A percentile compares a stretch with the other conserved stretches of the same genome.
These are phyloP conservation scores for Cicer pinnatifidum DNA, from an alignment of 306 rosid species.

Conservation along the genomic window DNA sequence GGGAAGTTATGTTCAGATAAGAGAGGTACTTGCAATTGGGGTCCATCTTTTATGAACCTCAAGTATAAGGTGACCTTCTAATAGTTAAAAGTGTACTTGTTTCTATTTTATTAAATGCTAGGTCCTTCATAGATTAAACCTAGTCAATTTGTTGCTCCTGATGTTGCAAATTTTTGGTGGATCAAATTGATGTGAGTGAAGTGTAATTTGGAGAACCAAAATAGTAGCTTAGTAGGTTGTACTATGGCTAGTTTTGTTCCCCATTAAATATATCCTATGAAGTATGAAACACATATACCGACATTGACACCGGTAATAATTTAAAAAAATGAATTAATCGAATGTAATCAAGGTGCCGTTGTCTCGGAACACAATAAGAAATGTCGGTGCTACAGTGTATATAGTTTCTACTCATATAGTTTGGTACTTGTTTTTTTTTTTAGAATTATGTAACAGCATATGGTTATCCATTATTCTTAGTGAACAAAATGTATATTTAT, in stretches of 20 bases:
- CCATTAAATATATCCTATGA: no score
- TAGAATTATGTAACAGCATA: background rate
- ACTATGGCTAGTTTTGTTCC: no score
- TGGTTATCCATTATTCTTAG: slow-evolving; percentile 13
- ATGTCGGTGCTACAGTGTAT: no score
- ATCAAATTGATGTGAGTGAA: no score
- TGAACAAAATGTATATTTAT: background rate
- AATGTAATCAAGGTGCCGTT: no score
- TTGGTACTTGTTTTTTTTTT: background rate
- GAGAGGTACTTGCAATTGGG: slow-evolving; percentile 21
- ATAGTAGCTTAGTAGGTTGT: no score
- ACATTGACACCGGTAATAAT: background rate
- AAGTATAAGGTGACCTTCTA: slow-evolving; percentile 23
- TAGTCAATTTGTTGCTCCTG: background rate
- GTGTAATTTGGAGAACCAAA: no score
- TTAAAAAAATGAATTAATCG: no score
- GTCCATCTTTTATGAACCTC: slow-evolving; percentile 6
- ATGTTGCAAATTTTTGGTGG: background rate
- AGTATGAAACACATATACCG: no score
- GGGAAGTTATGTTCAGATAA: slow-evolving; percentile 41
- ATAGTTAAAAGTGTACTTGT: slow-evolving; percentile 2
- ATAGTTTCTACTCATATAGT: no score
- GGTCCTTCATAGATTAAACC: background rate
- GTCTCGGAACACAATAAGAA: no score
- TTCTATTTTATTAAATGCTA: background rate